Evolutionary conservation across 805 yeast species (phyloP), one percentile per base, ranked within the genome.

Genomic region (Cyberlindnera maclurae): DNA sequence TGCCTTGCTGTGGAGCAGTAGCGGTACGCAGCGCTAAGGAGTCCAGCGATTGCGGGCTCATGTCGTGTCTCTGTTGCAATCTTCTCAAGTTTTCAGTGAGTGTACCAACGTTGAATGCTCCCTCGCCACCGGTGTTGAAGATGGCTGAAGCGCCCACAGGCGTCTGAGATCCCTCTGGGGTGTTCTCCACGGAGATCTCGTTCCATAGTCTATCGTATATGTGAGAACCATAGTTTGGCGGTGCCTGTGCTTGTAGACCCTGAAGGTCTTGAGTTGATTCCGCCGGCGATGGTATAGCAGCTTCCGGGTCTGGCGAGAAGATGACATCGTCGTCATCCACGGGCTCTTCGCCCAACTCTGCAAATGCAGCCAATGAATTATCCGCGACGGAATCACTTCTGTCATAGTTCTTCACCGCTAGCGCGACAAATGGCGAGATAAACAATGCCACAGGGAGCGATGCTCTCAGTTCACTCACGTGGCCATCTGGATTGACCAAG

Each of bases 401-500:
- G 33, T 57, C 59, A 30, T 34, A 43, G 30, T 50, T 59, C 44
- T 58, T 65, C 3, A 82, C 79, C 13, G 75, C 66, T 13, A 90
- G 68, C 1, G 90, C 74, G 5, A 93, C 83, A 57, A 84, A 83
- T 6, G 97, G 97, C 5, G 82, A 74, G 18, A 87, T 80, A 58
- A 82, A 85, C 26, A 86, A 58, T 22, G 71, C 73, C 4, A 90
- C 68, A 0, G 97, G 97, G 45, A 90, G 65, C 0, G 96, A 82
- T 0, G 97, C 97, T 26, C 97, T 69, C 36, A 90, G 67, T 58
- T 89, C 97, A 1, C 96, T 86, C 3, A 82, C 79, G 55, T 90
- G 97, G 3, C 96, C 96, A 58, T 88, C 97, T 0, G 94, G 82
- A 55, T 93, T 90, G 30, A 77, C 61, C 46, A 93, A 68, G 2